Evolutionary conservation across 1,139 yeast genomes (phyloP).

Genomic region (Scheffersomyces titani): DNA sequence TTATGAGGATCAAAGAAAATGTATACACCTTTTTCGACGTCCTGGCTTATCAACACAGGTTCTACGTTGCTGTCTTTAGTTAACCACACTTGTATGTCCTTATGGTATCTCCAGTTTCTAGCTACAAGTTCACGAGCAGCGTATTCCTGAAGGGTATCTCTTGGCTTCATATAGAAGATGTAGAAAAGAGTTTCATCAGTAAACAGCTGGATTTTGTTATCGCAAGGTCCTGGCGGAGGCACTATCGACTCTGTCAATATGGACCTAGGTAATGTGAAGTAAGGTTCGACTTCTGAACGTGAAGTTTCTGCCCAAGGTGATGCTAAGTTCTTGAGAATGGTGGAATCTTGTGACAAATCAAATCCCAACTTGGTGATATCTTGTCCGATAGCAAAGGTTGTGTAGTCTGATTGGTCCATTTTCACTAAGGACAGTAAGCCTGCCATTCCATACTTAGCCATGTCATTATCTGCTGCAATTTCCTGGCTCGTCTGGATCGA

Average conservation of each 20-base stretch:
- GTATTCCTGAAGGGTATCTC: slow-evolving; percentile 89
- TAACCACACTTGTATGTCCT: slow-evolving; percentile 93
- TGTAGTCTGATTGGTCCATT: slow-evolving; percentile 67
- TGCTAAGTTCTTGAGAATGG: slow-evolving; percentile 70
- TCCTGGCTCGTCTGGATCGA: background rate
- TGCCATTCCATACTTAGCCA: slow-evolving; percentile 71
- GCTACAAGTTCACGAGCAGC: slow-evolving; percentile 88
- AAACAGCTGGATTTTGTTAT: slow-evolving; percentile 71
- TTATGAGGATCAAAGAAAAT: slow-evolving; percentile 93
- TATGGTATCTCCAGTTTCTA: slow-evolving; percentile 97
- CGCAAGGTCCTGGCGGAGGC: slow-evolving; percentile 43
- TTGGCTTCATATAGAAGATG: slow-evolving; percentile 91
- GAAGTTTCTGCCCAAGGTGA: slow-evolving; percentile 96
- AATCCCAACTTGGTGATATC: slow-evolving; percentile 77
- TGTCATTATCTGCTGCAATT: slow-evolving; percentile 4
- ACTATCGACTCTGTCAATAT: slow-evolving; percentile 49
- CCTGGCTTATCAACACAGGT: slow-evolving; percentile 81
- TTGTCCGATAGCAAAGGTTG: slow-evolving; percentile 78
- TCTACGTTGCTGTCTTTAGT: slow-evolving; percentile 92
- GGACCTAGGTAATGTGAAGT: slow-evolving; percentile 59
- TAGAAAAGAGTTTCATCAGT: slow-evolving; percentile 93
- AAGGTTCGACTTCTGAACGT: slow-evolving; percentile 88
- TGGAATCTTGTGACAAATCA: slow-evolving; percentile 51
- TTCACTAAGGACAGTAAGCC: slow-evolving; percentile 70
- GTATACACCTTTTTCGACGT: slow-evolving; percentile 93